Evolutionary conservation across 371 early-diverging fungal species (phyloP), one percentile per base, ranked within the genome.

Genomic region (Ecytonucleospora hepatopenaei): DNA sequence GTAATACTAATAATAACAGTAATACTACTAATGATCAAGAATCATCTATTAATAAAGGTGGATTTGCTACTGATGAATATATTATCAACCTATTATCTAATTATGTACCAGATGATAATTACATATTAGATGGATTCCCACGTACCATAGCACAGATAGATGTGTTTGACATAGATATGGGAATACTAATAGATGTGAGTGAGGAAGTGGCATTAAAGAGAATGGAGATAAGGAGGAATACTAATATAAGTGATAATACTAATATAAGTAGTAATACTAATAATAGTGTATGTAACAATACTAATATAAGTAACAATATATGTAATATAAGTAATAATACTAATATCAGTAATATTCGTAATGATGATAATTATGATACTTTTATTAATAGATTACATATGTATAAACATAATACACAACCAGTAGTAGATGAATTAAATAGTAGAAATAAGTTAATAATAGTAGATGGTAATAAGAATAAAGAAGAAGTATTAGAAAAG

Each of bases 91-190:
- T 98, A 83, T 90, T 98, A 82, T 82, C 88, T 78, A 89, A 90
- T 67, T 64, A 87, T 88, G 62, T 94, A 82, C 92, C 93, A 84
- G 84, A 85, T 80, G 86, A 88, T 71, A 92, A 94, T 75, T 96
- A 93, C 83, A 91, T 98, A 74, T 84, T 98, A n/a, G 99, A 98
- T 79, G 99, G 99, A 47, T 98, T 93, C 87, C 99, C 99, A 63
- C 88, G 99, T 73, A 96, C 92, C 47, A 88, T 92, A 63, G 86
- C 84, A 49, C 99, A 98, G 83, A 94, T 95, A 26, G 87, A 92
- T 79, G 92, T 90, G 85, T 83, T 98, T 23, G 51, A 27, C 59
- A 82, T 96, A 48, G 83, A 49, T 86, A 56, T 79, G 24, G 46
- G 54, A 60, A 51, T 77, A 26, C 68, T 35, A 48, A 46, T 77